Evolutionary conservation across 352 stramenopile genomes (phyloP).

Genomic region (Blastocystis sp.): DNA sequence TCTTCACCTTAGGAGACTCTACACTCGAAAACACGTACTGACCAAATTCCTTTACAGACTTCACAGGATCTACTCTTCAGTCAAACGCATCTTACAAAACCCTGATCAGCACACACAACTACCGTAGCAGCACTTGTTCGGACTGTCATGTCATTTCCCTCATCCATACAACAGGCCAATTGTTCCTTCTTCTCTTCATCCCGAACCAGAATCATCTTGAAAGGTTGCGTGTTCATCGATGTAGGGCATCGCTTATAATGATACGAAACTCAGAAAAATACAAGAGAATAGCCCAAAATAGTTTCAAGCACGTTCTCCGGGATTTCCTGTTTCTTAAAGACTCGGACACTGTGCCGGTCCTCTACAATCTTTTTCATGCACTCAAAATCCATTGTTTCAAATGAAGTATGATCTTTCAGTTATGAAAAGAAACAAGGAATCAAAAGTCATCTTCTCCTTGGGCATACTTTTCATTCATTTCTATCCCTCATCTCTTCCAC

Average conservation of each 20-base stretch:
- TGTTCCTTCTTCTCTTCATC: slow-evolving; percentile 43
- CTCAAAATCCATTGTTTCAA: neutral
- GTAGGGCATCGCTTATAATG: slow-evolving; percentile 38
- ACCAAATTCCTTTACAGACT: neutral
- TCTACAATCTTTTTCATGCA: slow-evolving; percentile 30
- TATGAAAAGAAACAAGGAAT: neutral
- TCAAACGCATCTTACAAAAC: neutral
- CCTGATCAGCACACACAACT: slow-evolving; percentile 14
- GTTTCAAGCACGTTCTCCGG: slow-evolving; percentile 18
- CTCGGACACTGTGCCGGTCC: slow-evolving; percentile 44
- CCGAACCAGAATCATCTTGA: slow-evolving; percentile 39
- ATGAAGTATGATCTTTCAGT: slow-evolving; percentile 6
- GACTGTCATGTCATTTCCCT: slow-evolving; percentile 34
- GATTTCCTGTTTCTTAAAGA: slow-evolving; percentile 26
- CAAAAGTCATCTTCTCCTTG: slow-evolving; percentile 43
- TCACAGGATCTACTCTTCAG: slow-evolving; percentile 7
- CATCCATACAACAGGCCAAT: slow-evolving; percentile 10
- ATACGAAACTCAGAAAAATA: neutral
- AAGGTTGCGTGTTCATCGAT: slow-evolving; percentile 55
- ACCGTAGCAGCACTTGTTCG: slow-evolving; percentile 49
- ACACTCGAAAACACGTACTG: slow-evolving; percentile 5
- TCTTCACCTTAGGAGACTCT: neutral
- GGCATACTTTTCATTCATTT: slow-evolving; percentile 55
- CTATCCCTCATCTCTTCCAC: neutral
- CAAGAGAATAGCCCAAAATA: slow-evolving; percentile 50